Conservation (phyloP, 768 basidiomycete species). For the Suillus alpinus region DNA sequence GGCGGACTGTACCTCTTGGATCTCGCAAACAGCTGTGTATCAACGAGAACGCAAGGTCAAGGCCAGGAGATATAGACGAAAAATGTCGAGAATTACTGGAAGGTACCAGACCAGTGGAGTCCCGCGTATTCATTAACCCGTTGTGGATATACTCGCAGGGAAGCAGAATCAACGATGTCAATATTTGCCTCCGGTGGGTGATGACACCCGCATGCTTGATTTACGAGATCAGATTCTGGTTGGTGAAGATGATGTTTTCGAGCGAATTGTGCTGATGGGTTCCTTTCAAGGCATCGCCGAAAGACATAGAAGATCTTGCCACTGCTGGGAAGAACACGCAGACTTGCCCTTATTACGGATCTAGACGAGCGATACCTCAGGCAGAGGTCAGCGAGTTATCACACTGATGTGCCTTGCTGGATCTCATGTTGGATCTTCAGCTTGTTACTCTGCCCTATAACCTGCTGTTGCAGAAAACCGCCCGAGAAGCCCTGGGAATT, state of each 20-base stretch:
- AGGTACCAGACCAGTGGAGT: constrained; percentile 37
- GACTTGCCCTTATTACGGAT: constrained; percentile 92
- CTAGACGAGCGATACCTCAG: constrained; percentile 81
- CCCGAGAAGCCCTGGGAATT: constrained; percentile 86
- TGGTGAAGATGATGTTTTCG: neutral
- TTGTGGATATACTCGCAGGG: constrained; percentile 35
- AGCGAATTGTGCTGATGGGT: neutral
- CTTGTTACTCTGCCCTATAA: constrained; percentile 94
- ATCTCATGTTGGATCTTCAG: constrained; percentile 35
- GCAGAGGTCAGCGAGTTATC: constrained; percentile 62
- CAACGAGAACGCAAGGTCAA: constrained; percentile 70
- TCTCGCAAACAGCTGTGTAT: constrained; percentile 93
- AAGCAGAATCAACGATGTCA: constrained; percentile 70
- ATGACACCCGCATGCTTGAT: constrained; percentile 71
- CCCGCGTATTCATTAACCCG: neutral
- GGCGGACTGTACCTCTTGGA: constrained; percentile 80
- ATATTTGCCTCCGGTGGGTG: constrained; percentile 67
- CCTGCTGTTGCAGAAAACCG: constrained; percentile 76
- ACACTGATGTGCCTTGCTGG: neutral
- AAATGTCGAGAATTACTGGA: constrained; percentile 78
- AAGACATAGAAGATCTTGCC: constrained; percentile 94
- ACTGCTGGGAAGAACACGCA: constrained; percentile 60
- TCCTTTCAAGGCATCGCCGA: constrained; percentile 66
- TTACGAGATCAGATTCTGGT: constrained; percentile 87
- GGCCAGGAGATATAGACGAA: constrained; percentile 76